These are phyloP conservation scores for Dendrobium nobile DNA, from an alignment of 106 monocot genomes.

Conservation along the genomic window DNA sequence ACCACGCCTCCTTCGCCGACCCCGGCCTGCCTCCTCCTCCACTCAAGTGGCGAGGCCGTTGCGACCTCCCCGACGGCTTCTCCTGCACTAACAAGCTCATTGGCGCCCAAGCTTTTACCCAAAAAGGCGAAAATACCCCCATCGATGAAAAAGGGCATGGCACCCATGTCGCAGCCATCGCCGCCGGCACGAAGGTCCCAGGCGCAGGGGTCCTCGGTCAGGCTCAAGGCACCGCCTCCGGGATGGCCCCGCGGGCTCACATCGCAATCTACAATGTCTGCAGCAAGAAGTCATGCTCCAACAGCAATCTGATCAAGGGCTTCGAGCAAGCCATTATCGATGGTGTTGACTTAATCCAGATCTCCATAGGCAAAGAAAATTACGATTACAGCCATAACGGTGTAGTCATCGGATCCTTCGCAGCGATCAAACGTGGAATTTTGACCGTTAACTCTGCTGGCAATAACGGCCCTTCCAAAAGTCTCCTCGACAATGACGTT, in stretches of 20 bases:
- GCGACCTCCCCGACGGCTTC: conserved; percentile 10
- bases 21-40: conserved; percentile 25
- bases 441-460: neutral
- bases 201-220: conserved; percentile 22
- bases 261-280: conserved; percentile 19
- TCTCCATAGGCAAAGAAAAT: conserved; percentile 3
- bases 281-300: neutral
- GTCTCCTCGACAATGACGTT: conserved; percentile 8
- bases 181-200: conserved; percentile 18
- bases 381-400: neutral
- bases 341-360: conserved; percentile 24
- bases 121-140: no score
- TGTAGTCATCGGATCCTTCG: conserved; percentile 8
- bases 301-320: conserved; percentile 8
- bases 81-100: conserved; percentile 41
- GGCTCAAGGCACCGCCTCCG: conserved; percentile 25
- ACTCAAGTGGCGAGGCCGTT: conserved; percentile 32
- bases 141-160: conserved; percentile 24
- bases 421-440: neutral
- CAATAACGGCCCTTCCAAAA: neutral
- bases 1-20: conserved; percentile 45
- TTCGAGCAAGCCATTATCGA: conserved; percentile 22
- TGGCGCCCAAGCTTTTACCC: conserved; percentile 25
- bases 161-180: conserved; percentile 31
- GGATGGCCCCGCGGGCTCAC: conserved; percentile 23